Percentiles rank a stretch among this genome's conserved stretches.
Evolutionary conservation across 2,329 filamentous ascomycete genomes (phyloP).

Genomic region (Colletotrichum costaricense): DNA sequence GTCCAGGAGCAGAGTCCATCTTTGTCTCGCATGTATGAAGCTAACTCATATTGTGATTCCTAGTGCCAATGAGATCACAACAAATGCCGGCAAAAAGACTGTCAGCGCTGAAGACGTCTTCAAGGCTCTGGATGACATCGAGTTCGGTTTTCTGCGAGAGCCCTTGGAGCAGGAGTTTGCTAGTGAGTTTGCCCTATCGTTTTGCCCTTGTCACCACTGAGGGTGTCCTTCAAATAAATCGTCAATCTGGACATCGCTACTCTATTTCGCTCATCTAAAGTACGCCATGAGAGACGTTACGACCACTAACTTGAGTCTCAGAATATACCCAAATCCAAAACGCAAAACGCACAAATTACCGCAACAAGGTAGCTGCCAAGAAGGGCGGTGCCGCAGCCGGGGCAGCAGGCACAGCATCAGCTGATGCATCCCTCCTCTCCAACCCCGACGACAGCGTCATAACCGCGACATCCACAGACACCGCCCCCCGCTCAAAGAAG

Average conservation of each 20-base stretch:
- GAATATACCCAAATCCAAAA: slow-evolving; percentile 80
- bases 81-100: slow-evolving; percentile 78
- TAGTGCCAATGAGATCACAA: slow-evolving; percentile 80
- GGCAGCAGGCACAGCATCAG: slow-evolving; percentile 57
- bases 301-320: slow-evolving; percentile 42
- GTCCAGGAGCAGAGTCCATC: not conserved
- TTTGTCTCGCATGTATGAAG: not conserved
- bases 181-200: slow-evolving; percentile 61
- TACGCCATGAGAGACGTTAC: slow-evolving; percentile 14
- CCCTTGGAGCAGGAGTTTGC: slow-evolving; percentile 80
- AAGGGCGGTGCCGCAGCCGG: slow-evolving; percentile 57
- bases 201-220: not conserved
- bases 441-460: slow-evolving; percentile 48
- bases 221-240: not conserved
- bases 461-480: slow-evolving; percentile 40
- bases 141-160: slow-evolving; percentile 77
- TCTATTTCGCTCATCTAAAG: not conserved
- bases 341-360: slow-evolving; percentile 79
- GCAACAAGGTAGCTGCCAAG: slow-evolving; percentile 75
- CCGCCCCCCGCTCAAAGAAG: slow-evolving; percentile 54
- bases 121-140: slow-evolving; percentile 79
- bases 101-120: slow-evolving; percentile 82
- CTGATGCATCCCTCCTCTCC: slow-evolving; percentile 42
- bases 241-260: not conserved
- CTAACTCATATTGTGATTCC: not conserved